phyloP scores from a whole-genome alignment of 805 yeast genomes.

The Myxozyma kluyveri region DNA sequence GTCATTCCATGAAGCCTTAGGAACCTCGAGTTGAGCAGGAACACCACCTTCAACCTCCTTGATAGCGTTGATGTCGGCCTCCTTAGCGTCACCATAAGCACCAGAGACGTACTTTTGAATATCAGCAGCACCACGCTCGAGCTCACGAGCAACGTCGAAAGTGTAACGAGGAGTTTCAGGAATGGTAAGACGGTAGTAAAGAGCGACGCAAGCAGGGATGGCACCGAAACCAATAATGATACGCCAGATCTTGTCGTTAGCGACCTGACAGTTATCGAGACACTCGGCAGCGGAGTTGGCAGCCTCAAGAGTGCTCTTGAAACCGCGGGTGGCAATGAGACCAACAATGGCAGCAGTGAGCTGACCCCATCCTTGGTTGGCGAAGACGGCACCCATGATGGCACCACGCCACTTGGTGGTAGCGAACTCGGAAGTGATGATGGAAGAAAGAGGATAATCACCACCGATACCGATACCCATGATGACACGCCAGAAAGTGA shows the following conservation, averaged over 20 bases:
- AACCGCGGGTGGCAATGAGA: slow-evolving; percentile 70
- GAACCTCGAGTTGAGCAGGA: slow-evolving; percentile 51
- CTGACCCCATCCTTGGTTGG: slow-evolving; percentile 98
- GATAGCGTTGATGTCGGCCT: slow-evolving; percentile 36
- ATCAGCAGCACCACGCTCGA: slow-evolving; percentile 57
- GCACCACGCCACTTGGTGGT: slow-evolving; percentile 98
- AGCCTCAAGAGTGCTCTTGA: slow-evolving; percentile 56
- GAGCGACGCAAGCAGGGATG: slow-evolving; percentile 80
- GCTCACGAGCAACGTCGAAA: slow-evolving; percentile 66
- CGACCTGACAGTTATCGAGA: slow-evolving; percentile 63
- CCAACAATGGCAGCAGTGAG: slow-evolving; percentile 83
- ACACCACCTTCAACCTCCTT: slow-evolving; percentile 12
- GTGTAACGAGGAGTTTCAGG: slow-evolving; percentile 94
- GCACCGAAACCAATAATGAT: slow-evolving; percentile 83
- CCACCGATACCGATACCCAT: slow-evolving; percentile 98
- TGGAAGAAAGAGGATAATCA: slow-evolving; percentile 92
- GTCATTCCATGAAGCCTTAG: slow-evolving; percentile 78
- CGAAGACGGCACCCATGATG: slow-evolving; percentile 92
- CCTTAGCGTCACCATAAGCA: slow-evolving; percentile 50
- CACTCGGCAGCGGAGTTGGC: slow-evolving; percentile 61
- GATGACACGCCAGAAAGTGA: slow-evolving; percentile 74
- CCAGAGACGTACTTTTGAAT: slow-evolving; percentile 52
- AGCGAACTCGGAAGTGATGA: slow-evolving; percentile 86
- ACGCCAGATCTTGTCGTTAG: slow-evolving; percentile 95
- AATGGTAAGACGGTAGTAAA: slow-evolving; percentile 85